These are phyloP conservation scores for Tricholoma saponaceum DNA, from an alignment of 768 basidiomycete genomes.

Conservation along the genomic window DNA sequence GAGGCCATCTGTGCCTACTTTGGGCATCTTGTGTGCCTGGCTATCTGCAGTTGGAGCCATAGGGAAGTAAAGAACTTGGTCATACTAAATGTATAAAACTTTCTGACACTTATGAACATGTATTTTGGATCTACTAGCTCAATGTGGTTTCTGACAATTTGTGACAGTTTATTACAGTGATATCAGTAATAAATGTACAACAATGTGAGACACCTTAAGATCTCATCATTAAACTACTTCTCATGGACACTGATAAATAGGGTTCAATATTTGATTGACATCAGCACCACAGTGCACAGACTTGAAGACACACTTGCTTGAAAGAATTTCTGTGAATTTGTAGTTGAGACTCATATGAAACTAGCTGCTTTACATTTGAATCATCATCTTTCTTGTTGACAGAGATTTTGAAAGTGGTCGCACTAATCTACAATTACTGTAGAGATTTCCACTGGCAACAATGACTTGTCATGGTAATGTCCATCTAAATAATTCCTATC, in stretches of 20 bases:
- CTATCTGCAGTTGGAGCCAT: neutral
- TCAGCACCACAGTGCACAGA: neutral
- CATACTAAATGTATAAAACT: neutral
- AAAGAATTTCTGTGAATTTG: neutral
- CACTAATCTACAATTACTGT: neutral
- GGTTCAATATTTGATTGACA: neutral
- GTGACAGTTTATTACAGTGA: neutral
- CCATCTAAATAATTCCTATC: neutral
- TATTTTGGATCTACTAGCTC: neutral
- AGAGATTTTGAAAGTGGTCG: neutral
- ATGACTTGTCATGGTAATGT: neutral
- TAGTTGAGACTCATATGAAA: neutral
- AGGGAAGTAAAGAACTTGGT: neutral
- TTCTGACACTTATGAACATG: neutral
- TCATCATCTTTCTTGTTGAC: neutral
- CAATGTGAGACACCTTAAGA: neutral
- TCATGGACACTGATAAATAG: neutral
- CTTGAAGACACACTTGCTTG: neutral
- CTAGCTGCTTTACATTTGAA: neutral
- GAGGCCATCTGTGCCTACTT: conserved; percentile 1
- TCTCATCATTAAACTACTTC: neutral
- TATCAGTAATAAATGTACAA: neutral
- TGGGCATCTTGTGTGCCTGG: neutral
- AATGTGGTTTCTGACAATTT: neutral
- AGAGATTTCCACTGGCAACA: neutral